Percentiles rank a stretch among this genome's conserved stretches.
phyloP scores from a whole-genome alignment of 805 yeast species.

The Brettanomyces naardenensis region DNA sequence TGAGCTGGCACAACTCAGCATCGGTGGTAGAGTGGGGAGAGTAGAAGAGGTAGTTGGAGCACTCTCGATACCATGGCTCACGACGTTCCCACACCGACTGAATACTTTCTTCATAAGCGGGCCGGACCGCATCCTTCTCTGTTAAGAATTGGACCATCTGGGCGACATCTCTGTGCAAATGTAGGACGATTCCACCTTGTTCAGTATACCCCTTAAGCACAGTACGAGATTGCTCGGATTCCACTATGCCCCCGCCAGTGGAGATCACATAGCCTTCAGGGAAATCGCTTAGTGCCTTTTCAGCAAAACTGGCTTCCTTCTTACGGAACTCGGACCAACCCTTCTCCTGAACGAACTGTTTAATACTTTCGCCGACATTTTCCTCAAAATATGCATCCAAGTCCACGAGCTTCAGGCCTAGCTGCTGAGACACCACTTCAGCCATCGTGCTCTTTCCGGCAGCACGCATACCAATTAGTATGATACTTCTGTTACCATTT shows the following conservation, averaged over 20 bases:
- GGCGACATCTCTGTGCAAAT: conserved; percentile 80
- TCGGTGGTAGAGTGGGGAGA: conserved; percentile 61
- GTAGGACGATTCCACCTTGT: conserved; percentile 75
- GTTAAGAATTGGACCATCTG: conserved; percentile 70
- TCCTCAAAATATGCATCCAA: conserved; percentile 68
- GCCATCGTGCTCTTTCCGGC: conserved; percentile 92
- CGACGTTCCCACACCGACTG: conserved; percentile 79
- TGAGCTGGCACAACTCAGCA: conserved; percentile 47
- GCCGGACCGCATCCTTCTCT: conserved; percentile 72
- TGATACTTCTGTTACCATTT: conserved; percentile 49
- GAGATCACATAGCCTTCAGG: conserved; percentile 61
- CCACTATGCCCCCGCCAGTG: conserved; percentile 96
- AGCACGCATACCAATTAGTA: conserved; percentile 95
- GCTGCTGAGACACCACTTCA: conserved; percentile 61
- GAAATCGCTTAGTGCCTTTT: conserved; percentile 35
- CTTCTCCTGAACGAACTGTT: conserved; percentile 47
- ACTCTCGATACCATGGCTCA: conserved; percentile 68
- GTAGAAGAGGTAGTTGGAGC: conserved; percentile 71
- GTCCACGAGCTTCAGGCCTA: conserved; percentile 68
- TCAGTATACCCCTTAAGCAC: conserved; percentile 46
- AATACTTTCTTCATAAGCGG: conserved; percentile 78
- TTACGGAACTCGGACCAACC: conserved; percentile 90
- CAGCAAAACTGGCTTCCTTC: conserved; percentile 51
- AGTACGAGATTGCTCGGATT: conserved; percentile 58
- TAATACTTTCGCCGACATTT: conserved; percentile 41